Evolutionary conservation across 768 basidiomycete genomes (phyloP), one percentile per base, ranked within the genome.

Genomic region (Tricholoma sp.): DNA sequence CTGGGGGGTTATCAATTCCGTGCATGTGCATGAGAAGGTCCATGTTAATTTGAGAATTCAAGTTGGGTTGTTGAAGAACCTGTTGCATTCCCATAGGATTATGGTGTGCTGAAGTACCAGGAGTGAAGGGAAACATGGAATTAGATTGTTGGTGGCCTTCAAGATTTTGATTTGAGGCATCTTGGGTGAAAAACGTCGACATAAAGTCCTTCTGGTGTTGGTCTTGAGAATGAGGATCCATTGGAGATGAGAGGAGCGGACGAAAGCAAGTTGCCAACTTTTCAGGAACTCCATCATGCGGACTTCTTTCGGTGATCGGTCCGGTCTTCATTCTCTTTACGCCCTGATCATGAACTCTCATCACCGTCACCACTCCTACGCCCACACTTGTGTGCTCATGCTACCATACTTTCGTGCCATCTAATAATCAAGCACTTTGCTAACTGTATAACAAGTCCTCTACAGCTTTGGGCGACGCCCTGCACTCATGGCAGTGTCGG

Each of bases 11-110:
- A 53, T 77, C 80, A 27, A 78, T 63, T 41, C 70, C 76, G 57
- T 79, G 81, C 66, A 80, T 72, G 63, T 79, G 81, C 29, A 76
- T 73, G 37, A 78, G 63, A 52, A 86, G 71, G 64, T 81, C 83
- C 70, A 84, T 74, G 56, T 71, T 74, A 58, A 79, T 80, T 52
- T 75, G 70, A 9, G 67, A 60, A 43, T 68, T 69, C 56, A 56
- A 14, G 31, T 57, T 55, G 34, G 57, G 50, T 31, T 57, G 54
- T 11, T 45, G 19, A 21, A 63, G 57, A 50, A 60, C 56, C 58
- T 60, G 57, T 21, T 34, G 49, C 43, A 54, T 41, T 24, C 46
- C 51, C 35, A 54, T 50, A 27, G 54, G 39, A 18, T 27, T 27
- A 5, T 54, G 37, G 9, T 54, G 39, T 4, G 24, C 27, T 43